Base-by-base conservation (phyloP, 495 filamentous ascomycete genomes). In the Parmelia sp. region DNA sequence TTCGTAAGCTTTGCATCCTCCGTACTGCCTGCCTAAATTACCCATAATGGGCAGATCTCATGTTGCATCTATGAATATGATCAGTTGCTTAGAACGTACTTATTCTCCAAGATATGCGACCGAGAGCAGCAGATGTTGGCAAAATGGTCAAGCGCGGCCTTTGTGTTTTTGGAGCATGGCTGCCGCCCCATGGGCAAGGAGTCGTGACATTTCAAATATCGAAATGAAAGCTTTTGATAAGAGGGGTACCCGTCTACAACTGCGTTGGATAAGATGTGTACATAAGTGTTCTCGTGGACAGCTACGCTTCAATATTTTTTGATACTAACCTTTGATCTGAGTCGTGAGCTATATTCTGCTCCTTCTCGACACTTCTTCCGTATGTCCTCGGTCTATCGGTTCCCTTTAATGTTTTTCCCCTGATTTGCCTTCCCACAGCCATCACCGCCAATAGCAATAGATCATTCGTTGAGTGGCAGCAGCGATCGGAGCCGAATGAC, bases 231-330 rank as follows among this genome's bases (percentile, higher is more conserved):
- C 15, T 27, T n/a, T 44, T 63, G 39, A 21, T 12, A 17, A 55
- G 23, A 39, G 35, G 23, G 39, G 2, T n/a, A 29, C 17, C 60
- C 23, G 60, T 47, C 31, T 55, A 33, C 23, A 25, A 31, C 25
- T 44, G 39, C 40, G 61, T 40, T 55, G 36, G 44, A 40, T 33
- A 55, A 42, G 36, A 37, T 63, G 31, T 63, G 61, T 63, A 63
- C 61, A 57, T 63, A 63, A n/a, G 27, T 4, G 39, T 39, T 33
- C 3, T 63, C 37, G 4, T 61, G 36, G 49, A 57, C 27, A 44
- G 61, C 36, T 42, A 36, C 45, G 21, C 27, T 36, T 39, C 36
- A 35, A 25, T 17, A 33, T 31, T 27, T 11, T 25, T 6, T 35
- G 45, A n/a, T 49, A 49, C 23, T 53, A 31, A 49, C 45, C 27